These are phyloP conservation scores for Starmerella vaccinii DNA, from an alignment of 805 yeast genomes.

Conservation along the genomic window DNA sequence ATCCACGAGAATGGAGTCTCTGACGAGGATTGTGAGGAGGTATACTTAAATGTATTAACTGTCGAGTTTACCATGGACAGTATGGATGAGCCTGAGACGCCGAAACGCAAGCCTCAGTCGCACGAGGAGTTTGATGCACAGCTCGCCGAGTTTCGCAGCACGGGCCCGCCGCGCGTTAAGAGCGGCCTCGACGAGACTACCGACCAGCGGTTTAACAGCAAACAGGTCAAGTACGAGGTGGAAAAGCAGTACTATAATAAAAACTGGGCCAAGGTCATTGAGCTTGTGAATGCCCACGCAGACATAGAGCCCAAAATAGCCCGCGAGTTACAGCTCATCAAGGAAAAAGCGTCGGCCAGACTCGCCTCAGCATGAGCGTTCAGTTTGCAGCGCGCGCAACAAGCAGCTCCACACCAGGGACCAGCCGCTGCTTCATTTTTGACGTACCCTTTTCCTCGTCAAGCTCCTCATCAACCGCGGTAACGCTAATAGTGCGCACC, in stretches of 20 bases:
- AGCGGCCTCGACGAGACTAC: constrained; percentile 3
- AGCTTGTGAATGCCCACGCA: constrained; percentile 32
- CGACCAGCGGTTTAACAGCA: constrained; percentile 24
- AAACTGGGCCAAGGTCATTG: constrained; percentile 44
- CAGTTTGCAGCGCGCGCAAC: constrained; percentile 10
- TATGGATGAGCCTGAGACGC: constrained; percentile 20
- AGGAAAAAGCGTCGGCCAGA: constrained; percentile 36
- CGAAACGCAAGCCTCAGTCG: constrained; percentile 56
- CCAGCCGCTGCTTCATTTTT: constrained; percentile 31
- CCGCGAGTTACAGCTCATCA: constrained; percentile 34
- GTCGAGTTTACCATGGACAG: constrained; percentile 18
- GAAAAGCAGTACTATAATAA: constrained; percentile 52
- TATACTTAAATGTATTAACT: constrained; percentile 45
- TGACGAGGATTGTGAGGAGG: constrained; percentile 75
- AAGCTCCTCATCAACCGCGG: constrained; percentile 60
- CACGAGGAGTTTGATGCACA: constrained; percentile 53
- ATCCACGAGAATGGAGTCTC: constrained; percentile 74
- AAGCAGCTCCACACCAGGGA: constrained; percentile 38
- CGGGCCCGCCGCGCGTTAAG: constrained; percentile 43
- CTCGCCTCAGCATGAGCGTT: constrained; percentile 28
- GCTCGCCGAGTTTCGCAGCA: constrained; percentile 37
- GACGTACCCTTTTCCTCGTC: constrained; percentile 29
- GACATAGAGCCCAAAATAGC: constrained; percentile 35
- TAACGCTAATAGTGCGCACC: constrained; percentile 51
- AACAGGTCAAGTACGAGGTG: constrained; percentile 45